Evolutionary conservation across 2,329 filamentous ascomycete species (phyloP).

Genomic region (Colletotrichum acutatum): DNA sequence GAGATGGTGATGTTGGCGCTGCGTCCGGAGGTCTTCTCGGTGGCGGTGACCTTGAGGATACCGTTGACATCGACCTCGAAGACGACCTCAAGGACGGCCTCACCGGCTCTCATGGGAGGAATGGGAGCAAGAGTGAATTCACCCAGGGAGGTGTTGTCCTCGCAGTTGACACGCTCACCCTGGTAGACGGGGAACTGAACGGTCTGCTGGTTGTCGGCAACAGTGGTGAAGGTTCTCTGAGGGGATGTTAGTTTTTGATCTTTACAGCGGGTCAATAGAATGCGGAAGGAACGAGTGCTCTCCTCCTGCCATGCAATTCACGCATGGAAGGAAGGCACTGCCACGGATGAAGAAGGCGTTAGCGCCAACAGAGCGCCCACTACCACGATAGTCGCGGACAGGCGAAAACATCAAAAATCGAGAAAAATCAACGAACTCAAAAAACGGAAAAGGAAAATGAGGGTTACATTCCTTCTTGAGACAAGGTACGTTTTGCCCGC

Average conservation of each 20-base stretch:
- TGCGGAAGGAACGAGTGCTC: no score
- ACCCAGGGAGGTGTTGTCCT: slow-evolving; percentile 97
- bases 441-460: no score
- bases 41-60: slow-evolving; percentile 99
- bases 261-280: no score
- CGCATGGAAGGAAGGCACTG: not conserved
- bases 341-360: not conserved
- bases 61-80: slow-evolving; percentile 99
- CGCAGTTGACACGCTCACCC: slow-evolving; percentile 97
- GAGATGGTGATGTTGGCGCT: slow-evolving; percentile 99
- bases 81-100: slow-evolving; percentile 95
- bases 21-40: slow-evolving; percentile 98
- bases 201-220: slow-evolving; percentile 80
- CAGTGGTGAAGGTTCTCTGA: slow-evolving; percentile 82
- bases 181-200: slow-evolving; percentile 95
- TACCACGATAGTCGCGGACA: no score
- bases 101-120: slow-evolving; percentile 90
- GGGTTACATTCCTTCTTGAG: slow-evolving; percentile 72
- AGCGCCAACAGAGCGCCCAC: no score
- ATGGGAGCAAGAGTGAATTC: slow-evolving; percentile 95
- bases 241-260: slow-evolving; percentile 14
- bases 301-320: not conserved
- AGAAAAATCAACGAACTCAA: no score
- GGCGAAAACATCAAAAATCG: slow-evolving; percentile 41
- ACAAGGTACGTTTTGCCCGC: slow-evolving; percentile 79